phyloP scores from a whole-genome alignment of 176 grass and related monocot species.

The Avena atlantica region DNA sequence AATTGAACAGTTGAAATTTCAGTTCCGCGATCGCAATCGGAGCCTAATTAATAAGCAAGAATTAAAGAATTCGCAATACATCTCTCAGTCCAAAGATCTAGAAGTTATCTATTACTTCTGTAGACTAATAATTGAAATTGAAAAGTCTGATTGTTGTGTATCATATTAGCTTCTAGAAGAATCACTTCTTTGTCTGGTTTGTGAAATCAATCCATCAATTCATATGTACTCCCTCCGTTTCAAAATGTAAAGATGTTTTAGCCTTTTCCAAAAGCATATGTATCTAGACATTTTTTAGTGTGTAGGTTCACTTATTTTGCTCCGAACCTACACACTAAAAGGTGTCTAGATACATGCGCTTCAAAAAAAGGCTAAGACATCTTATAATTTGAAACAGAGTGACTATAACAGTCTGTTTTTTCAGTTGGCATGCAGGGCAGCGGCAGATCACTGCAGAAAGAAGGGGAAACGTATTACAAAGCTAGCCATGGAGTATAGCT shows the following conservation, averaged over 20 bases:
- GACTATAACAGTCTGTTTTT: constrained; percentile 36
- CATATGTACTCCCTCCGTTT: too few species aligned
- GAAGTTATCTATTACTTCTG: background rate
- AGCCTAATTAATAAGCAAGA: background rate
- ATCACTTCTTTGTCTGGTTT: background rate
- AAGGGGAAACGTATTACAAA: constrained; percentile 73
- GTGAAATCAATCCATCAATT: background rate
- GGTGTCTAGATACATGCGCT: too few species aligned
- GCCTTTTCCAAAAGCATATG: too few species aligned
- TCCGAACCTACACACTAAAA: too few species aligned
- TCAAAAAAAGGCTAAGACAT: too few species aligned
- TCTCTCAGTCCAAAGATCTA: background rate
- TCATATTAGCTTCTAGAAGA: too few species aligned
- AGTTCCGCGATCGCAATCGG: too few species aligned
- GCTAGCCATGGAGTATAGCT: constrained; percentile 86
- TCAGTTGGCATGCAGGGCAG: constrained; percentile 79
- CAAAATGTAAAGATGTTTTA: too few species aligned
- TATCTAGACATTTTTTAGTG: too few species aligned
- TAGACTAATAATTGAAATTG: background rate
- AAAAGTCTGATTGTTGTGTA: background rate
- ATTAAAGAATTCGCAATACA: background rate
- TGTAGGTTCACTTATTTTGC: too few species aligned
- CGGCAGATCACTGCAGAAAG: constrained; percentile 73
- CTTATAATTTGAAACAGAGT: too few species aligned
- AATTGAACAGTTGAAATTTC: too few species aligned